Evolutionary conservation across 768 basidiomycete species (phyloP).

Genomic region (Mycena crocata): DNA sequence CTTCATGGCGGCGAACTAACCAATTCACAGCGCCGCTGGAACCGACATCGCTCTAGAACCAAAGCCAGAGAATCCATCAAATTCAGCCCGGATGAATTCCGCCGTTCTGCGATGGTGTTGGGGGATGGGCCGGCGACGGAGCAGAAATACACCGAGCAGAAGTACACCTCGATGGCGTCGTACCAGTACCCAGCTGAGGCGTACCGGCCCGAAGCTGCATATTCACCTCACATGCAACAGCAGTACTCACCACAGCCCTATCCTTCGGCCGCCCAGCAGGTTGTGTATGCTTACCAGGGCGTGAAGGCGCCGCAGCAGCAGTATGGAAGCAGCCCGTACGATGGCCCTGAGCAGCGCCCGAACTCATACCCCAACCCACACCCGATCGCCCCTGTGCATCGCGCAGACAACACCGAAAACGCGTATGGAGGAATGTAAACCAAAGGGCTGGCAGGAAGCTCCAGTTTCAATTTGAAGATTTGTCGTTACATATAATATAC

Average conservation of each 20-base stretch:
- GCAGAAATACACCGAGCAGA: slow-evolving; percentile 8
- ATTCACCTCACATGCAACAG: background rate
- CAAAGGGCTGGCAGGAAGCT: background rate
- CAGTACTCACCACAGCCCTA: slow-evolving; percentile 28
- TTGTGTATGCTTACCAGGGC: slow-evolving; percentile 21
- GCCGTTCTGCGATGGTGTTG: background rate
- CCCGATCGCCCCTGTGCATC: background rate
- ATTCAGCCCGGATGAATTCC: slow-evolving; percentile 15
- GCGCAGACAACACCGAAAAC: background rate
- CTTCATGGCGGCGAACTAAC: background rate
- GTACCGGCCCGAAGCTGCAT: background rate
- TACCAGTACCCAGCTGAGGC: slow-evolving; percentile 3
- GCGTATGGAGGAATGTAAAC: slow-evolving; percentile 26
- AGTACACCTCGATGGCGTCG: background rate
- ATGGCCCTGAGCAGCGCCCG: background rate
- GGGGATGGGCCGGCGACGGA: background rate
- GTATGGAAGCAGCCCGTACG: background rate
- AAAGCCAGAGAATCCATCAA: slow-evolving; percentile 24
- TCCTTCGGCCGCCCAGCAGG: slow-evolving; percentile 24
- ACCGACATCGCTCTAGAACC: slow-evolving; percentile 13
- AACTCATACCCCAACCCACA: slow-evolving; percentile 10
- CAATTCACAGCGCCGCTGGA: slow-evolving; percentile 28
- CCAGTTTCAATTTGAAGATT: background rate
- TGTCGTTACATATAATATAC: no score
- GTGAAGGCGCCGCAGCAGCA: background rate